Evolutionary conservation across 495 filamentous ascomycete genomes (phyloP).

Genomic region (Trypethelium eluteriae): DNA sequence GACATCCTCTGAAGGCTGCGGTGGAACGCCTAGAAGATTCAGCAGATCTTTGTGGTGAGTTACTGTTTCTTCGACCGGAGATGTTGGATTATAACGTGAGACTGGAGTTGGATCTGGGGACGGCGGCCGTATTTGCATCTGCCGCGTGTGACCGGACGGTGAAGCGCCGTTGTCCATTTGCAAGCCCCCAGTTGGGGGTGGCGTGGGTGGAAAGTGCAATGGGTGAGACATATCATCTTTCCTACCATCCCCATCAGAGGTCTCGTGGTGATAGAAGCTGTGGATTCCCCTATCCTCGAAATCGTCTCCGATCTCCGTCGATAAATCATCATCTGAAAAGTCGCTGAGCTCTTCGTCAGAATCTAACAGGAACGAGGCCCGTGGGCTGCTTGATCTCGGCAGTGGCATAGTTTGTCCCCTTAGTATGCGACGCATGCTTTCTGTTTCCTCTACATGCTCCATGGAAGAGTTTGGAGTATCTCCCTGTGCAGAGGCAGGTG

Average conservation of each 20-base stretch:
- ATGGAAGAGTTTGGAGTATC: constrained; percentile 39
- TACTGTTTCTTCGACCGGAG: background rate
- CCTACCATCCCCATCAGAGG: constrained; percentile 27
- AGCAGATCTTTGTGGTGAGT: constrained; percentile 7
- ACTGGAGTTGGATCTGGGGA: constrained; percentile 15
- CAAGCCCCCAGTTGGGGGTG: constrained; percentile 53
- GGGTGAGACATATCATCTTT: constrained; percentile 57
- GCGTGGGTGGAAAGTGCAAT: constrained; percentile 65
- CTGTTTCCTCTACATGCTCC: constrained; percentile 52
- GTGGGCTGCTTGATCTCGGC: constrained; percentile 36
- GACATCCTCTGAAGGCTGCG: background rate
- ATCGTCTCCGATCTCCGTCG: constrained; percentile 56
- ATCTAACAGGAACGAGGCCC: constrained; percentile 56
- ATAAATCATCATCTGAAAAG: constrained; percentile 74
- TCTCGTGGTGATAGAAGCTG: constrained; percentile 39
- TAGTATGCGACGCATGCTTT: constrained; percentile 49
- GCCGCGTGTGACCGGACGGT: constrained; percentile 17
- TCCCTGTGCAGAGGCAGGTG: constrained; percentile 15
- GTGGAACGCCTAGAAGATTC: constrained; percentile 5
- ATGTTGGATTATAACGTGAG: constrained; percentile 1
- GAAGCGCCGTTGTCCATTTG: constrained; percentile 18
- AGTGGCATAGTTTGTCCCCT: constrained; percentile 36
- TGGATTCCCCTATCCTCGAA: constrained; percentile 34
- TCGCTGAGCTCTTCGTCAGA: constrained; percentile 66
- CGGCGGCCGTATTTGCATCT: background rate